Base-by-base conservation (phyloP, 2,329 filamentous ascomycete species). In the Aspergillus pseudoterreus region DNA sequence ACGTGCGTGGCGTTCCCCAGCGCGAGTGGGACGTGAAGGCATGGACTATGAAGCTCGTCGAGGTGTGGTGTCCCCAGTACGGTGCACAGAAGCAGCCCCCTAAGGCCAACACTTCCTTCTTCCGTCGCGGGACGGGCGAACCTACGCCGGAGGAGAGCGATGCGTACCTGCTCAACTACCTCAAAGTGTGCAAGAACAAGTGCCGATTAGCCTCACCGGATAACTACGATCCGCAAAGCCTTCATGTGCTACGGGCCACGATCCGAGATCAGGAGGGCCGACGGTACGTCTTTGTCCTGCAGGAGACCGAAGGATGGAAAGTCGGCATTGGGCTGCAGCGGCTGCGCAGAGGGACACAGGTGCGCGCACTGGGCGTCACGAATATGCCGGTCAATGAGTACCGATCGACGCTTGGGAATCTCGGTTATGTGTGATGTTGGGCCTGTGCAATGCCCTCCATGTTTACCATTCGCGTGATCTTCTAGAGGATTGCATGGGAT, bases 1-100 rank as follows among this genome's bases (percentile, higher is more conserved):
- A 97, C 69, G 83, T 96, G 47, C 85, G 92, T 42, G 85, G 85
- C 55, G 90, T 96, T 14, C 86, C 90, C n/a, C 91, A 97, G 73
- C 85, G 94, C 53, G 94, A 99, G 74, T 99, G 94, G 94, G 94
- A 99, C 70, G 85, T 97, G 66, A 97, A 97, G 72, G 92, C 92
- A 22, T 97, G 94, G 94, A 96, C 91, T 41, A 82, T 99, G 73
- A 96, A 95, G 75, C 77, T 87, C 58, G 84, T 95, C 71, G 94
- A 97, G 81, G 86, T 94, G 77, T 90, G 87, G 83, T 91, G 86
- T 65, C 79, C 82, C 64, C 82, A 86, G 69, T 75, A 82, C 68
- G 75, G 75, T 66, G 68, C 71, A 59, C 71, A 70, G 62, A 69
- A 70, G 21, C 55, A 55, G 30, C 57, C 60, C 12, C 47, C 58